Evolutionary conservation across 371 early-diverging fungal genomes (phyloP).

Genomic region (Mucor lusitanicus): DNA sequence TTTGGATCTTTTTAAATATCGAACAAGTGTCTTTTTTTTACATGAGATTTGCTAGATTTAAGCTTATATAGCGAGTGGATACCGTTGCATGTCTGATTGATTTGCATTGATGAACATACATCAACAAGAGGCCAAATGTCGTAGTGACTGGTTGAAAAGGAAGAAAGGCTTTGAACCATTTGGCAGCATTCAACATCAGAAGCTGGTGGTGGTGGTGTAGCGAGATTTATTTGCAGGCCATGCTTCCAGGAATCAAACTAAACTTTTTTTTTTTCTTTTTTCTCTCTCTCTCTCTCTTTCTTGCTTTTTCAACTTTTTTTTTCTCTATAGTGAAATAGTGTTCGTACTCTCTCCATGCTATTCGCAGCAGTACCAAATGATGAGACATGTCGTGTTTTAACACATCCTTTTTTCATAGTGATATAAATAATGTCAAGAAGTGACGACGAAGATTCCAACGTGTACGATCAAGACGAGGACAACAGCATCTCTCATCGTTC

Average conservation of each 20-base stretch:
- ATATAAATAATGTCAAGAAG: constrained; percentile 24
- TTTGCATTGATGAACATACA: too few species aligned
- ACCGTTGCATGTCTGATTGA: too few species aligned
- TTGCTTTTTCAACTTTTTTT: neutral
- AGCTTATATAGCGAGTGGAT: too few species aligned
- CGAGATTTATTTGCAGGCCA: neutral
- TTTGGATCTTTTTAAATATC: too few species aligned
- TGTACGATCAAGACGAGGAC: constrained; percentile 23
- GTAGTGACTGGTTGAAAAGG: too few species aligned
- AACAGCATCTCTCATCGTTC: constrained; percentile 10
- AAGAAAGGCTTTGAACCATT: too few species aligned
- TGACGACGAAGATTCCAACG: constrained; percentile 23
- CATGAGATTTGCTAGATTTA: too few species aligned
- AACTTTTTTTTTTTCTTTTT: neutral
- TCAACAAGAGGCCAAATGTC: too few species aligned
- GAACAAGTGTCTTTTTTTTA: too few species aligned
- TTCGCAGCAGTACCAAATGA: neutral
- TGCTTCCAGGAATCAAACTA: neutral
- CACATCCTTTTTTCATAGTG: neutral
- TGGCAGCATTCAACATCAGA: too few species aligned
- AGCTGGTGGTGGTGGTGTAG: too few species aligned
- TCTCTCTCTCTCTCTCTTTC: neutral
- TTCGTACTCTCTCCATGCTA: neutral
- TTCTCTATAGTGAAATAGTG: neutral
- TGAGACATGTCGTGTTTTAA: constrained; percentile 1